A percentile compares a stretch with the other conserved stretches of the same genome.
Conservation (phyloP, 345 rosid genomes). For the Jatropha curcas region DNA sequence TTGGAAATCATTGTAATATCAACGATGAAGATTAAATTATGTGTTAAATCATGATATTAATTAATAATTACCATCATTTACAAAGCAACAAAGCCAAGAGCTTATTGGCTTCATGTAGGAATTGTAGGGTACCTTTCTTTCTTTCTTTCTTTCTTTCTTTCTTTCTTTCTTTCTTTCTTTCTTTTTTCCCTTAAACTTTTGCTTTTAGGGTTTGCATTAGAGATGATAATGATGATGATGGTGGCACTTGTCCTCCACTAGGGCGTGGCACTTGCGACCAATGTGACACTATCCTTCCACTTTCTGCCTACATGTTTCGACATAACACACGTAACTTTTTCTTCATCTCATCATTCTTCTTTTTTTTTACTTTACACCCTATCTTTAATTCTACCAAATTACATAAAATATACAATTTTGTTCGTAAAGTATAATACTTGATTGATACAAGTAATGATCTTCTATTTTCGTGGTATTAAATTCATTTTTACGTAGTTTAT, state of each 20-base stretch:
- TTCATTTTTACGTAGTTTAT: too few relatives aligned
- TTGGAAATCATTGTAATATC: conserved; percentile 11
- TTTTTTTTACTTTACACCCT: conserved; percentile 26
- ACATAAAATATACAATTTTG: too few relatives aligned
- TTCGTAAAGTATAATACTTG: too few relatives aligned
- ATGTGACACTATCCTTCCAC: conserved; percentile 32
- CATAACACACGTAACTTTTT: conserved; percentile 34
- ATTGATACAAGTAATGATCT: too few relatives aligned
- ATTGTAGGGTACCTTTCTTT: background rate
- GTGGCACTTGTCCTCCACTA: conserved; percentile 29
- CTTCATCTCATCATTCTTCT: conserved; percentile 11
- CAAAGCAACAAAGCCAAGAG: background rate
- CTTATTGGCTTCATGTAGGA: conserved; percentile 11
- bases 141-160: background rate
- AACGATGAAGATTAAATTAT: conserved; percentile 7
- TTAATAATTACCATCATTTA: conserved; percentile 24
- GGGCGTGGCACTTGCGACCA: conserved; percentile 23
- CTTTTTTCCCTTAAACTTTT: background rate
- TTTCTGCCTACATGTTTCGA: conserved; percentile 35
- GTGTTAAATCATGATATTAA: conserved; percentile 33
- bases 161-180: too few relatives aligned
- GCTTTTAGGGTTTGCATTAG: conserved; percentile 5
- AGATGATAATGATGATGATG: background rate
- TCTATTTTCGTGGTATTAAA: too few relatives aligned
- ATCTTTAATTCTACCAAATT: conserved; percentile 4